Percentiles rank a stretch among this genome's conserved stretches.
Evolutionary conservation across 176 grass and related monocot genomes (phyloP).

Genomic region (Oryza officinalis): DNA sequence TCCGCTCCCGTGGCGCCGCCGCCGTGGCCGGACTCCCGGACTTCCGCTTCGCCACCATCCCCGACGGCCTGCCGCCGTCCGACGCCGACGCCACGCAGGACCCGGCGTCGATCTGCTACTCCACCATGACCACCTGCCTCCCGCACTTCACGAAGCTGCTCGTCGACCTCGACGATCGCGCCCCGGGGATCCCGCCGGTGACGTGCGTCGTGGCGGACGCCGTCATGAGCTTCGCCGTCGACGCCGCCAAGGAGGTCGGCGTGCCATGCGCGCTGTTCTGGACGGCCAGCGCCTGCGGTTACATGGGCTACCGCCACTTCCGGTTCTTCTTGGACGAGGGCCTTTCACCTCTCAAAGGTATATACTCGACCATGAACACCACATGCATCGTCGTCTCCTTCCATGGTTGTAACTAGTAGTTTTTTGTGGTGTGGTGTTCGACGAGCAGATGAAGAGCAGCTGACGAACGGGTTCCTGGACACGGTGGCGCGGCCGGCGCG

Average conservation of each 20-base stretch:
- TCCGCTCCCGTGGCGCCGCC: slow-evolving; percentile 38
- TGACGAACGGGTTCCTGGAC: slow-evolving; percentile 49
- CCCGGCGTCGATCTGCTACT: slow-evolving; percentile 30
- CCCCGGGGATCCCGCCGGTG: slow-evolving; percentile 37
- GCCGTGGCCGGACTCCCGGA: slow-evolving; percentile 18
- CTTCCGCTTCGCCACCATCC: slow-evolving; percentile 55
- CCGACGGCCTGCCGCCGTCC: slow-evolving; percentile 55
- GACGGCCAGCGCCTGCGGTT: slow-evolving; percentile 46
- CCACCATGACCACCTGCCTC: slow-evolving; percentile 28
- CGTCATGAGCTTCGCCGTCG: slow-evolving; percentile 47
- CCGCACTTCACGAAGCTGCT: slow-evolving; percentile 36
- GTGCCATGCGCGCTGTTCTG: slow-evolving; percentile 49
- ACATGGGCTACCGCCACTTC: slow-evolving; percentile 45
- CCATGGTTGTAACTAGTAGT: no score
- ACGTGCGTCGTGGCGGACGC: slow-evolving; percentile 54
- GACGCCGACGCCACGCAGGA: slow-evolving; percentile 50
- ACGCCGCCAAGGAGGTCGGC: slow-evolving; percentile 44
- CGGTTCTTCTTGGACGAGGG: slow-evolving; percentile 43
- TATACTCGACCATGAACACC: no score
- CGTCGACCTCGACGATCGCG: slow-evolving; percentile 7
- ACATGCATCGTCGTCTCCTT: no score
- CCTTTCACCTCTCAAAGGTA: slow-evolving; percentile 56
- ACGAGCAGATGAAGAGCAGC: slow-evolving; percentile 31
- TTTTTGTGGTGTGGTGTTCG: not conserved
- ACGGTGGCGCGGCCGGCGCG: slow-evolving; percentile 25